Conservation (phyloP, 257 asterid species). For the Solanum infundibuliforme region DNA sequence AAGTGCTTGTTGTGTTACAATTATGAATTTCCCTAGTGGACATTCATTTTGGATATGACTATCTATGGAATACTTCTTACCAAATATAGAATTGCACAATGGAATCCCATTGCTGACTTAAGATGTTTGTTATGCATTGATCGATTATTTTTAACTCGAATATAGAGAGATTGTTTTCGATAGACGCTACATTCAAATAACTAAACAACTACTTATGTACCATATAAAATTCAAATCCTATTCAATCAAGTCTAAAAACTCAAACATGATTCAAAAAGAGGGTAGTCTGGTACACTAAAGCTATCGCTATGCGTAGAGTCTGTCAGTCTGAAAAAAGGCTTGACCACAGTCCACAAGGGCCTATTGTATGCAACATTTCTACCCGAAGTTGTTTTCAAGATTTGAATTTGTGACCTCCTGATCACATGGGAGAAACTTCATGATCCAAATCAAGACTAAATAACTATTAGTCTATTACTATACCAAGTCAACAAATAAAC, state of each 20-base stretch:
- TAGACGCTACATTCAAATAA: too few relatives aligned
- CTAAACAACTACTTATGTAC: background rate
- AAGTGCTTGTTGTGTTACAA: background rate
- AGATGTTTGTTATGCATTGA: background rate
- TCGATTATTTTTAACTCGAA: background rate
- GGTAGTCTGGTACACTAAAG: too few relatives aligned
- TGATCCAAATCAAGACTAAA: background rate
- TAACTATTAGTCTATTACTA: background rate
- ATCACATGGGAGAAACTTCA: background rate
- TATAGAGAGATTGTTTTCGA: fast-evolving
- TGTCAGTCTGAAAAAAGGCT: fast-evolving
- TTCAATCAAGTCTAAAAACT: background rate
- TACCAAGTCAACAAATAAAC: background rate
- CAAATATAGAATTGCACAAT: background rate
- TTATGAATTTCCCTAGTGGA: background rate
- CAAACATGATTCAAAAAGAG: background rate
- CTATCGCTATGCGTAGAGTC: background rate
- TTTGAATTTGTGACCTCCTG: too few relatives aligned
- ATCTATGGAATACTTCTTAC: background rate
- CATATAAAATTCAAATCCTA: background rate
- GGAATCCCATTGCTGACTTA: background rate
- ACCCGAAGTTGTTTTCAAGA: too few relatives aligned
- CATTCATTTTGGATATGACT: background rate
- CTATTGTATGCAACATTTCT: background rate
- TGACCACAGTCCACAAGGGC: background rate